Base-by-base conservation (phyloP, 352 stramenopile species). In the Phytophthora capsici region DNA sequence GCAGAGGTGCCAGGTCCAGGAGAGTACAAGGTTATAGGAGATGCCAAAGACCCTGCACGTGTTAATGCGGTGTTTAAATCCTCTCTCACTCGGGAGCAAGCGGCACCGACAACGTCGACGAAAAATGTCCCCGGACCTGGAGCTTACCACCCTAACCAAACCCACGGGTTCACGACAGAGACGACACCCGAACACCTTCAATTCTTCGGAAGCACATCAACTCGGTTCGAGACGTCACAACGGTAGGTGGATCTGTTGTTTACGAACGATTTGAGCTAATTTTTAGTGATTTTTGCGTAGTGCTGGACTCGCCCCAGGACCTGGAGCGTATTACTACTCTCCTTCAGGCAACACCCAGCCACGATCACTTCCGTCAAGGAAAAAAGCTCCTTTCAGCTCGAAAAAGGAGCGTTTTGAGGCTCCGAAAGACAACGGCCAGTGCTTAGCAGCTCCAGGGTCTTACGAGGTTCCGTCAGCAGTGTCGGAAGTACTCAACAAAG, bases 181-280 rank as follows among this genome's bases (percentile, higher is more conserved):
- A 63, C 71, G 13, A 92, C 90, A 41, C 84, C 86, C 0, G 83
- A 92, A 25, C 81, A 90, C 36, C 61, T 94, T 17, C 86, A 94
- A 59, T 94, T 92, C 58, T 94, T 94, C 50, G 86, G 86, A 3
- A 92, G 86, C 40, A 94, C 86, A 1, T 80, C 66, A n/a, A 80
- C 71, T 8, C 83, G 86, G 0, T 94, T 94, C 28, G 75, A 86
- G n/a, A 26, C 57, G 16, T 59, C 49, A 0, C 73, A 77, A 47
- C 77, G 76, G 72, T 83, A 62, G 20, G 51, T 43, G 7, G 2
- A 10, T 32, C 17, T 7, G 6, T 28, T 46, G 40, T 46, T 14
- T 25, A 12, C 12, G 30, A 12, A 17, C 20, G 17, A 22, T 16
- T 36, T 9, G 55, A 60, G 12, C 16, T 66, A 19, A 66, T 2